A percentile compares a stretch with the other conserved stretches of the same genome.
phyloP scores from a whole-genome alignment of 208 protist species.

The Sergeia podlipaevii region DNA sequence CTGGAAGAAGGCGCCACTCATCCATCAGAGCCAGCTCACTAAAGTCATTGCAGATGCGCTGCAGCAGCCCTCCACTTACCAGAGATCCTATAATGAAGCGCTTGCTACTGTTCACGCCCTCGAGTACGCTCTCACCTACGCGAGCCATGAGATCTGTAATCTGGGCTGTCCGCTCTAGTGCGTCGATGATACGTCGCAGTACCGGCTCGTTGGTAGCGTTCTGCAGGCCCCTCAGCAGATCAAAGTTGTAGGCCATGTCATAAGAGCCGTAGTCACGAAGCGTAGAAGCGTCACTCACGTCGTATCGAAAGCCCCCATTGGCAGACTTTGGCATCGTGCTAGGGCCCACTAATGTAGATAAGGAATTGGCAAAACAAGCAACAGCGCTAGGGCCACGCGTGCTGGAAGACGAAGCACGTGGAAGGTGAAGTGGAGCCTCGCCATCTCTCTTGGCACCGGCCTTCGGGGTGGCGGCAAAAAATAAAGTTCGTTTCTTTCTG shows the following conservation, averaged over 20 bases:
- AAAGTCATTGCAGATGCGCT: conserved; percentile 30
- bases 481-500: too few relatives aligned
- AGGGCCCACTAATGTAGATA: too few relatives aligned
- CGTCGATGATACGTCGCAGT: conserved; percentile 22
- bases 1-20: conserved; percentile 26
- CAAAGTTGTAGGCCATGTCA: conserved; percentile 41
- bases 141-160: conserved; percentile 38
- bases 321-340: too few relatives aligned
- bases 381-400: too few relatives aligned
- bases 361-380: too few relatives aligned
- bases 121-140: conserved; percentile 47
- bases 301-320: conserved; percentile 19
- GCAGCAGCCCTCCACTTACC: conserved; percentile 33
- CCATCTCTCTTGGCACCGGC: too few relatives aligned
- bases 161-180: conserved; percentile 27
- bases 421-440: too few relatives aligned
- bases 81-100: conserved; percentile 57
- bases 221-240: conserved; percentile 24
- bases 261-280: conserved; percentile 49
- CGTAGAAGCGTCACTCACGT: conserved; percentile 53
- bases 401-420: too few relatives aligned
- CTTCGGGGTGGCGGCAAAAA: too few relatives aligned
- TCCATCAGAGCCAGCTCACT: conserved; percentile 28
- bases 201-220: neutral
- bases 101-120: conserved; percentile 55